Percentiles rank a stretch among this genome's conserved stretches.
These are phyloP conservation scores for Salix exigua DNA, from an alignment of 345 rosid species.

Conservation along the genomic window DNA sequence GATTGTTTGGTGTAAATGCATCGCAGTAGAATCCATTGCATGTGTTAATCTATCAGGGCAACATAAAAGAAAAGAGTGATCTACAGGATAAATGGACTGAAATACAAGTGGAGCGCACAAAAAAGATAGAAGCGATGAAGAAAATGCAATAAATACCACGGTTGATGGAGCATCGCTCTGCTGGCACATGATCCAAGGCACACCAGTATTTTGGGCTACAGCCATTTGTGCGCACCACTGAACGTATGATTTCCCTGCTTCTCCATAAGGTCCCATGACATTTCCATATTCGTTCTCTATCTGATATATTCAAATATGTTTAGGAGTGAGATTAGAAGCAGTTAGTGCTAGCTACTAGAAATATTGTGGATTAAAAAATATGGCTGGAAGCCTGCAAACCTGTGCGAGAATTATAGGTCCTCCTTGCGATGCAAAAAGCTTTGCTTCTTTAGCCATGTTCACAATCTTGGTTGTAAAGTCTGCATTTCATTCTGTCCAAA, in stretches of 20 bases:
- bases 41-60: slow-evolving; percentile 10
- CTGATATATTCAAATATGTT: slow-evolving; percentile 4
- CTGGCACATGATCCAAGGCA: slow-evolving; percentile 34
- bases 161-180: slow-evolving; percentile 21
- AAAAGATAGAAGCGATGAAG: neutral
- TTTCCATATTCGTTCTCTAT: slow-evolving; percentile 32
- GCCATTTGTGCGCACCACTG: slow-evolving; percentile 30
- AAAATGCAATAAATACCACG: slow-evolving; percentile 6
- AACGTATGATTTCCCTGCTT: slow-evolving; percentile 23
- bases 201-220: slow-evolving; percentile 11
- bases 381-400: slow-evolving; percentile 15
- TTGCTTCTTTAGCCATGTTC: slow-evolving; percentile 44
- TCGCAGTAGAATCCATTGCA: slow-evolving; percentile 41
- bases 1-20: slow-evolving; percentile 13
- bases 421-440: slow-evolving; percentile 60
- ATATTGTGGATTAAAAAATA: no score
- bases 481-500: slow-evolving; percentile 26
- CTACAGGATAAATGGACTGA: no score
- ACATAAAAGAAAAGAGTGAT: neutral
- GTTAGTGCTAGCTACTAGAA: no score
- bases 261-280: slow-evolving; percentile 15
- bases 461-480: slow-evolving; percentile 29
- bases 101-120: no score
- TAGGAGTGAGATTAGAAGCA: no score
- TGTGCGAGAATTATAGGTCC: slow-evolving; percentile 62